phyloP scores from a whole-genome alignment of 768 basidiomycete genomes.

The Xerocomellus dryophilus region DNA sequence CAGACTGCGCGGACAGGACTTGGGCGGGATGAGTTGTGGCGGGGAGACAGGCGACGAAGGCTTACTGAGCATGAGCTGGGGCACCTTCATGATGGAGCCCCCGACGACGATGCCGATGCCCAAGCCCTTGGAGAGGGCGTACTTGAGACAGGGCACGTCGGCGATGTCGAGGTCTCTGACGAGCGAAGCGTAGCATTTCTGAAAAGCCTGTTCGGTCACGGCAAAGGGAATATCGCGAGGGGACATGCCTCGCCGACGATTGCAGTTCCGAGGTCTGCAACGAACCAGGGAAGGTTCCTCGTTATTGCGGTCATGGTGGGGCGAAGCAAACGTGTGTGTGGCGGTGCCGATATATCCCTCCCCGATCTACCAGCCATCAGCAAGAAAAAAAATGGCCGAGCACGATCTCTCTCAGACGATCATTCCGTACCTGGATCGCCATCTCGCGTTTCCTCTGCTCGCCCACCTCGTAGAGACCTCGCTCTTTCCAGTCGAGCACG shows the following conservation, averaged over 20 bases:
- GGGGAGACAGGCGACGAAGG: not conserved
- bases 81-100: constrained; percentile 94
- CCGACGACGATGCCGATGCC: constrained; percentile 91
- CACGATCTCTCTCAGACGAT: constrained; percentile 89
- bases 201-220: not conserved
- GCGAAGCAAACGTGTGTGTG: constrained; percentile 15
- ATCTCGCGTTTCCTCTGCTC: constrained; percentile 90
- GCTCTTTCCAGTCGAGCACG: constrained; percentile 74
- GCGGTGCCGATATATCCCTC: constrained; percentile 20
- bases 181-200: constrained; percentile 91
- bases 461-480: constrained; percentile 77
- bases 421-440: constrained; percentile 90
- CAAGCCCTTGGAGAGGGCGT: constrained; percentile 86
- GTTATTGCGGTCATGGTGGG: constrained; percentile 71
- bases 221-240: not conserved
- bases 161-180: constrained; percentile 79
- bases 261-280: constrained; percentile 76
- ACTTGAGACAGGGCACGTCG: constrained; percentile 84
- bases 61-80: constrained; percentile 85
- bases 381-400: constrained; percentile 61
- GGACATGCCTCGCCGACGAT: constrained; percentile 72
- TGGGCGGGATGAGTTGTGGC: not conserved
- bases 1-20: constrained; percentile 75
- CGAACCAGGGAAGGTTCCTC: constrained; percentile 79
- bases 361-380: not conserved